phyloP scores from a whole-genome alignment of 192 early-diverging fungal genomes.

The Coemansia sp. region DNA sequence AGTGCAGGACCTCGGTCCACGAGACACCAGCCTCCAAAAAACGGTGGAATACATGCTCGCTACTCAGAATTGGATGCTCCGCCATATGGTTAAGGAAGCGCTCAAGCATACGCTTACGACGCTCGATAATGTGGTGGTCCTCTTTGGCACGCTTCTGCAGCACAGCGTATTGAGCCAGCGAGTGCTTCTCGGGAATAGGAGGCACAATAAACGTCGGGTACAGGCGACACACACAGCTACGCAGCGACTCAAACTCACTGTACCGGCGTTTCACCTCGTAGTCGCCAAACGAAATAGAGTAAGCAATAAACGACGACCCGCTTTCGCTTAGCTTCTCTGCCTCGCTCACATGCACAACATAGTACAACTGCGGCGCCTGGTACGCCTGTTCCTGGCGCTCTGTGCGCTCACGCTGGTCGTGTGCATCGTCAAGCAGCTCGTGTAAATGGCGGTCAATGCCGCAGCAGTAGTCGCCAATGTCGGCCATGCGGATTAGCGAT shows the following conservation, averaged over 20 bases:
- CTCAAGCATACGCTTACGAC: slow-evolving; percentile 90
- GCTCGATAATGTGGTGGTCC: slow-evolving; percentile 85
- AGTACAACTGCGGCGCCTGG: slow-evolving; percentile 43
- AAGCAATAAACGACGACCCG: slow-evolving; percentile 49
- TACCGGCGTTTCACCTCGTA: slow-evolving; percentile 77
- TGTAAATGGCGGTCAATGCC: slow-evolving; percentile 50
- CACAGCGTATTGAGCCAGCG: slow-evolving; percentile 64
- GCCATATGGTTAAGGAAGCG: slow-evolving; percentile 90
- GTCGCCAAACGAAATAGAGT: slow-evolving; percentile 47
- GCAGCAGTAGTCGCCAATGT: slow-evolving; percentile 53
- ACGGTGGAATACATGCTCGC: slow-evolving; percentile 88
- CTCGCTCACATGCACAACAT: slow-evolving; percentile 45
- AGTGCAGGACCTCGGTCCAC: slow-evolving; percentile 75
- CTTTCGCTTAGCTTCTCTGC: slow-evolving; percentile 47
- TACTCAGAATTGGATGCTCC: slow-evolving; percentile 80
- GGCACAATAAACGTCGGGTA: slow-evolving; percentile 90
- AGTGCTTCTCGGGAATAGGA: slow-evolving; percentile 98
- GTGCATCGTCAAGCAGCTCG: slow-evolving; percentile 47
- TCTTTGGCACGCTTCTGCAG: slow-evolving; percentile 88
- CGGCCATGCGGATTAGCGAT: slow-evolving; percentile 21
- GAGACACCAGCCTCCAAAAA: slow-evolving; percentile 82
- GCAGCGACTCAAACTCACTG: slow-evolving; percentile 93
- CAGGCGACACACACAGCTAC: slow-evolving; percentile 70
- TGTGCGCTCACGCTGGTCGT: slow-evolving; percentile 25
- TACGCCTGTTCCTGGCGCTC: slow-evolving; percentile 26